Conservation (phyloP, 164 flowering plant species). For the Taxillus chinensis region DNA sequence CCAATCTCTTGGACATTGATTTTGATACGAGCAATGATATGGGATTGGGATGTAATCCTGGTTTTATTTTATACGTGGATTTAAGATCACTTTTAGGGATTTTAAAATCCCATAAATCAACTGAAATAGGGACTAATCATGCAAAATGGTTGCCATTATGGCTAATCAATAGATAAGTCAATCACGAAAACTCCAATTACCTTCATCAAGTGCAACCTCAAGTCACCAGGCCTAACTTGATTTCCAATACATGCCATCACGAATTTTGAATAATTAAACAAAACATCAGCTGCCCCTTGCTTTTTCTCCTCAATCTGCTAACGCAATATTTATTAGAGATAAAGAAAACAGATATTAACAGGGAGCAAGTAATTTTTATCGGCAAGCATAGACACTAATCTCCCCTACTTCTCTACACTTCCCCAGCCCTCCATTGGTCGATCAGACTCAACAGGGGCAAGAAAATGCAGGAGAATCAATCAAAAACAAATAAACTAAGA, state of each 20-base stretch:
- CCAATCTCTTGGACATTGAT: too few species aligned
- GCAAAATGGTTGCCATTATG: background rate
- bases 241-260: slow-evolving; percentile 84
- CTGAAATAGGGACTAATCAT: background rate
- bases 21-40: too few species aligned
- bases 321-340: too few species aligned
- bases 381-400: too few species aligned
- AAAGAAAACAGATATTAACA: too few species aligned
- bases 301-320: slow-evolving; percentile 67
- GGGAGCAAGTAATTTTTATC: too few species aligned
- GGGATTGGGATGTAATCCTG: too few species aligned
- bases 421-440: too few species aligned
- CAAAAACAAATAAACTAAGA: too few species aligned
- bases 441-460: too few species aligned
- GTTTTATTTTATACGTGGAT: background rate
- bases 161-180: background rate
- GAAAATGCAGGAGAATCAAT: too few species aligned
- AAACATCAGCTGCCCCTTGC: slow-evolving; percentile 92
- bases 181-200: slow-evolving; percentile 20
- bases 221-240: slow-evolving; percentile 69
- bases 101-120: background rate
- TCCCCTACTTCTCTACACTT: too few species aligned
- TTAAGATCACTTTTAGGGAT: background rate
- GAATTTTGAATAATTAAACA: slow-evolving; percentile 69
- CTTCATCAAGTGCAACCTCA: slow-evolving; percentile 96